Conservation (phyloP, 352 stramenopile species). For the Thraustochytrium aureum region DNA sequence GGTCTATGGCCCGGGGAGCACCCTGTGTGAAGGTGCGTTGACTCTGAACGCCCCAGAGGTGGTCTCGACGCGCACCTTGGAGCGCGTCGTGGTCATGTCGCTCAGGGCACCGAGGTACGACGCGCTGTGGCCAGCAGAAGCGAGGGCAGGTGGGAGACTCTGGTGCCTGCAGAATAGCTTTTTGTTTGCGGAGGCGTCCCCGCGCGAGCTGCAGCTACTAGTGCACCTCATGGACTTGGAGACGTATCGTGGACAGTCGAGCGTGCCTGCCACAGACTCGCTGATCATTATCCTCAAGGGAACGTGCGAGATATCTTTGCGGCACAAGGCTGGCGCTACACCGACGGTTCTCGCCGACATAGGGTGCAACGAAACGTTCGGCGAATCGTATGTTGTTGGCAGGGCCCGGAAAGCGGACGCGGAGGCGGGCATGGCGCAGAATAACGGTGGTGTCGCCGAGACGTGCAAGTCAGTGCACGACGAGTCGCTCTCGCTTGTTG, state of each 20-base stretch:
- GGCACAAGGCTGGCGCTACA: not conserved
- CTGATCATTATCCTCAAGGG: slow-evolving; percentile 3
- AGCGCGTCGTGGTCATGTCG: not conserved
- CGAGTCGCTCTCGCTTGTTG: not conserved
- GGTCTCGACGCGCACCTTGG: not conserved
- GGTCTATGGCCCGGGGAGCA: too few species aligned
- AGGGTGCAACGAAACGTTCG: slow-evolving; percentile 11
- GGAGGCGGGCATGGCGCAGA: not conserved
- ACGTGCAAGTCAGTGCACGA: not conserved
- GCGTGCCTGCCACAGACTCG: not conserved
- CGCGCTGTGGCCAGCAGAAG: slow-evolving; percentile 7
- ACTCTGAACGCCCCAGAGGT: not conserved
- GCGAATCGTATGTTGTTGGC: slow-evolving; percentile 7
- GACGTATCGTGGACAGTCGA: not conserved
- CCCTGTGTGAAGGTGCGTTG: slow-evolving; percentile 4
- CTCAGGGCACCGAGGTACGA: not conserved
- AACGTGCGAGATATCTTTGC: not conserved
- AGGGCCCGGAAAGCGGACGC: not conserved
- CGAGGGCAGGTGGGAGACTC: slow-evolving; percentile 3
- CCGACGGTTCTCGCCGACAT: slow-evolving; percentile 24
- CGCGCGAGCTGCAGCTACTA: not conserved
- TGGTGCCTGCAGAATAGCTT: not conserved
- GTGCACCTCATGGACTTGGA: not conserved
- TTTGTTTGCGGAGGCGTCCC: not conserved
- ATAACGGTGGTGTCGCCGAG: not conserved